Base-by-base conservation (phyloP, 176 grass and related monocot species). In the Otatea glauca region DNA sequence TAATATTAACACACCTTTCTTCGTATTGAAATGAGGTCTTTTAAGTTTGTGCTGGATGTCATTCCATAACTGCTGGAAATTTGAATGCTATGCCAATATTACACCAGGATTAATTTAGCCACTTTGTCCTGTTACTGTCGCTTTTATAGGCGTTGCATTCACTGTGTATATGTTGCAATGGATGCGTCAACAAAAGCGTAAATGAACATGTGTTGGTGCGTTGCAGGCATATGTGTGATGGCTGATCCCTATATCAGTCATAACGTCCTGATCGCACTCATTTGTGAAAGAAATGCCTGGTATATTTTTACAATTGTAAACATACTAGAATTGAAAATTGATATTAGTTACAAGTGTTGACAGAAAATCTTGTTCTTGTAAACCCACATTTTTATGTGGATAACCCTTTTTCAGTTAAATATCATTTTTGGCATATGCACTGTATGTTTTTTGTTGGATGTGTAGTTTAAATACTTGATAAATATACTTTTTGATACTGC, bases 131-230 rank as follows among this genome's bases (percentile, higher is more conserved):
- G 15, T 9, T 20, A 38, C 45, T 73, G 42, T 85, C 23, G 76
- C 86, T 92, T 92, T 92, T 88, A 86, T 87, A 90, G 83, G 90
- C 75, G 87, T 89, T 92, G 83, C 79, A 83, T 89, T 89, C 83
- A 65, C 67, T 86, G 68, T 78, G 51, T 65, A 34, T 65, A 8
- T 76, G 17, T 70, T 84, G 71, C 84, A 89, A 77, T 89, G 87
- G 80, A 86, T 84, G 90, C 7, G 80, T 92, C 87, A 89, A 92
- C 69, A 64, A 83, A 92, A 89, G 90, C 87, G 65, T 84, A 92
- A 41, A 89, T 80, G 5, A 60, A 84, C 68, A 86, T 80, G 60
- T 81, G 37, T 77, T 84, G 75, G 55, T 89, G 69, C 84, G 84
- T 64, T 87, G 74, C 62, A 65, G 90, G 47, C 20, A 23, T 86